Evolutionary conservation across 2,329 filamentous ascomycete species (phyloP).

Genomic region (Clarireedia sp.): DNA sequence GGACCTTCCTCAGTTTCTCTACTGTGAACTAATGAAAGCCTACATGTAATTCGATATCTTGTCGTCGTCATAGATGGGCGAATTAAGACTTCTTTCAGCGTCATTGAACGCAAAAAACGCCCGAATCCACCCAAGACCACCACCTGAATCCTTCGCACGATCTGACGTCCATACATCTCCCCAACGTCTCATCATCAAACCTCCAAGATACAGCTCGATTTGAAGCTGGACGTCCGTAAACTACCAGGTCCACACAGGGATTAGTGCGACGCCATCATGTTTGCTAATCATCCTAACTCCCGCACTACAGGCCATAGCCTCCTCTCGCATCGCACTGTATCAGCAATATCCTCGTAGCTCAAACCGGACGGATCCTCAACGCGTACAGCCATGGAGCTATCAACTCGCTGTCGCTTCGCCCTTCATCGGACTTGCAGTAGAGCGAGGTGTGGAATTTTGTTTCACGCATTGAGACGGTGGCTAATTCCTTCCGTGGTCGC

Average conservation of each 20-base stretch:
- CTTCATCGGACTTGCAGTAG: background rate
- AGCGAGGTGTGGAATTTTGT: background rate
- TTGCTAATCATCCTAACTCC: background rate
- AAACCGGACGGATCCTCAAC: too few species aligned
- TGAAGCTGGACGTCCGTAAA: slow-evolving; percentile 3
- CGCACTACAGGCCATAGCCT: background rate
- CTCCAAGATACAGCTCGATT: background rate
- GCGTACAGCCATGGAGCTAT: too few species aligned
- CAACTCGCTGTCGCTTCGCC: background rate
- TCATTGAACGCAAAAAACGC: background rate
- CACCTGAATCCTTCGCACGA: background rate
- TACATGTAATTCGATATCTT: background rate
- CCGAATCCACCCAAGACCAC: background rate
- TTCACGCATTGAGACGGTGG: background rate
- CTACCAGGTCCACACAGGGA: background rate
- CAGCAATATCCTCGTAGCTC: background rate
- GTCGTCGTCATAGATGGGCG: too few species aligned
- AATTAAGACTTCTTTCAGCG: too few species aligned
- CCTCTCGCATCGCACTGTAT: background rate
- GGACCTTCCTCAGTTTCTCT: too few species aligned
- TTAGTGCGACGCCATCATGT: background rate
- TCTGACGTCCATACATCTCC: background rate
- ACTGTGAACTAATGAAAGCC: background rate
- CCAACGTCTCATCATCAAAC: background rate
- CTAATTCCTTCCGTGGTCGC: background rate